Evolutionary conservation across 2,329 filamentous ascomycete genomes (phyloP).

Genomic region (Penicillium corylophilum): DNA sequence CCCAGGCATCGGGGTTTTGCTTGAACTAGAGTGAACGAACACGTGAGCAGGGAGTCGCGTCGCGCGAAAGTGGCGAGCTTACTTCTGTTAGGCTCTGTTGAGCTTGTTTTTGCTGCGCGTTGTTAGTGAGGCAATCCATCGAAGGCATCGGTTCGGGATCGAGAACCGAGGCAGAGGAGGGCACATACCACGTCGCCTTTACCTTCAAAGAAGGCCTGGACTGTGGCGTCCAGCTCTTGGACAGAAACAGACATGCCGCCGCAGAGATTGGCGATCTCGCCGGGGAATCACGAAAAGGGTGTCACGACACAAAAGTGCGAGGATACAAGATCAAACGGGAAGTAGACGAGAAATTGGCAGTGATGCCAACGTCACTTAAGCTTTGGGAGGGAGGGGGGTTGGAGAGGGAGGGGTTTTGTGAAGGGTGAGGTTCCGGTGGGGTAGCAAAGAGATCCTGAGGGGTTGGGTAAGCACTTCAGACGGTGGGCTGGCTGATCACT

Average conservation of each 20-base stretch:
- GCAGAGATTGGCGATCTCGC: conserved; percentile 32
- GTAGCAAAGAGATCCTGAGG: conserved; percentile 21
- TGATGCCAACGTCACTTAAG: conserved; percentile 12
- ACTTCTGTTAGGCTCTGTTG: conserved; percentile 92
- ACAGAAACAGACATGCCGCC: conserved; percentile 67
- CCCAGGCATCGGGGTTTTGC: conserved; percentile 96
- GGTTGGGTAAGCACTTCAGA: conserved; percentile 18
- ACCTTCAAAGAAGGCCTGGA: conserved; percentile 96
- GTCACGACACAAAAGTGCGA: conserved; percentile 13
- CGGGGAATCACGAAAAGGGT: conserved; percentile 21
- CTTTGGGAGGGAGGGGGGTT: background rate
- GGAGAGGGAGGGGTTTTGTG: conserved; percentile 3
- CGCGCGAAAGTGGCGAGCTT: conserved; percentile 35
- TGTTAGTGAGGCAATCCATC: conserved; percentile 10
- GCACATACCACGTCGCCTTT: conserved; percentile 81
- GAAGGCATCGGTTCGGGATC: background rate
- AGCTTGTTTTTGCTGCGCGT: conserved; percentile 83
- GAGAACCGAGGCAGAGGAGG: background rate
- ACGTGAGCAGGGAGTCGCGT: conserved; percentile 10
- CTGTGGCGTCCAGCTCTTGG: conserved; percentile 92
- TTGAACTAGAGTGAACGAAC: conserved; percentile 71
- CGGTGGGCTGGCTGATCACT: conserved; percentile 5
- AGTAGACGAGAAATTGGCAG: conserved; percentile 13
- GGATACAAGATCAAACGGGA: conserved; percentile 3
- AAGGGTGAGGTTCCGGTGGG: conserved; percentile 23